A percentile compares a stretch with the other conserved stretches of the same genome.
Evolutionary conservation across 176 grass and related monocot species (phyloP).

Genomic region (Elaeis guineensis): DNA sequence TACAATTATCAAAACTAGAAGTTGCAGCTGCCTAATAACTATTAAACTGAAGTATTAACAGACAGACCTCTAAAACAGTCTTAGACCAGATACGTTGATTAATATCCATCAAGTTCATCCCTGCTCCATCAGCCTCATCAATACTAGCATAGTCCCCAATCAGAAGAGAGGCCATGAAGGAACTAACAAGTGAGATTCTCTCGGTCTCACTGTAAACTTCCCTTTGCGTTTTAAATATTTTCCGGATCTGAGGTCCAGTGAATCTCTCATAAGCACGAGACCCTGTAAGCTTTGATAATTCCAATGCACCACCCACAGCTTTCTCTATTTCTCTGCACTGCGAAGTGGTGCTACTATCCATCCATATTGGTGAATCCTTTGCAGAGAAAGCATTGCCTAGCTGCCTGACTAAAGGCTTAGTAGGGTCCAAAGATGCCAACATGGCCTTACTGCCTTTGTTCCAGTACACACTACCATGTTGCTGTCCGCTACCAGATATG

Average conservation of each 20-base stretch:
- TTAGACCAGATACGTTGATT: slow-evolving; percentile 68
- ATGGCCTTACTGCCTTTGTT: slow-evolving; percentile 51
- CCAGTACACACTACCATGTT: slow-evolving; percentile 97
- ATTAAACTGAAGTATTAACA: too few relatives aligned
- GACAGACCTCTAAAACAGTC: slow-evolving; percentile 62
- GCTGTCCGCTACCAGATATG: slow-evolving; percentile 83
- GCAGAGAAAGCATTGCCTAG: slow-evolving; percentile 70
- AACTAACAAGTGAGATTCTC: slow-evolving; percentile 92
- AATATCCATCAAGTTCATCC: slow-evolving; percentile 99
- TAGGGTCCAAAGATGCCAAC: slow-evolving; percentile 59
- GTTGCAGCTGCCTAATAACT: too few relatives aligned
- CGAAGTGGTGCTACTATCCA: slow-evolving; percentile 87
- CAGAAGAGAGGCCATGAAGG: slow-evolving; percentile 83
- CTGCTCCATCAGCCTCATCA: slow-evolving; percentile 91
- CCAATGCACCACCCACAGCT: slow-evolving; percentile 74
- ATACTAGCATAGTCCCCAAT: slow-evolving; percentile 80
- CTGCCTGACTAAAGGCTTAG: slow-evolving; percentile 46
- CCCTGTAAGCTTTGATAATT: slow-evolving; percentile 81
- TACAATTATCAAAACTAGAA: background rate
- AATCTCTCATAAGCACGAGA: slow-evolving; percentile 85
- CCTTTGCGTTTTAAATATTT: slow-evolving; percentile 49
- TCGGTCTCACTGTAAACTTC: slow-evolving; percentile 63
- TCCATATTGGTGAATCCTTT: slow-evolving; percentile 84
- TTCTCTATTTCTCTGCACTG: slow-evolving; percentile 95
- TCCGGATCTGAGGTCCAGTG: slow-evolving; percentile 84